These are phyloP conservation scores for Mytilinidion resinicola DNA, from an alignment of 495 filamentous ascomycete genomes.

Conservation along the genomic window DNA sequence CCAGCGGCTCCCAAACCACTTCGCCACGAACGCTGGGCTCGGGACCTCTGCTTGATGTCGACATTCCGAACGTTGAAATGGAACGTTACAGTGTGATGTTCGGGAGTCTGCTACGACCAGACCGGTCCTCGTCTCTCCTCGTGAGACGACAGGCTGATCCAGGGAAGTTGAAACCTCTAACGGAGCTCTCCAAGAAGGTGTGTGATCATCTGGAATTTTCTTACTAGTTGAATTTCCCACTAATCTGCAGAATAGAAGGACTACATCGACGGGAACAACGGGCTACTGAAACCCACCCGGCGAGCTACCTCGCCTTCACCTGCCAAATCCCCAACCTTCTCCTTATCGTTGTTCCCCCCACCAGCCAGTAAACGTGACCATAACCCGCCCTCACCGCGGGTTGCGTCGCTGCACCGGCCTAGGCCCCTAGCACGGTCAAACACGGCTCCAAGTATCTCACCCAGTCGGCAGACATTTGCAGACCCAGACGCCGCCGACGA, in stretches of 20 bases:
- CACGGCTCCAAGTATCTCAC: conserved; percentile 52
- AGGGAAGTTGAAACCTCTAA: conserved; percentile 53
- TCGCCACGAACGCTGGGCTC: conserved; percentile 23
- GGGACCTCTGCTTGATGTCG: conserved; percentile 52
- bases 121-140: conserved; percentile 48
- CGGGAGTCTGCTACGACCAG: conserved; percentile 57
- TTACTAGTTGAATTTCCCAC: not conserved
- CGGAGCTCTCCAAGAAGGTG: conserved; percentile 31
- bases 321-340: conserved; percentile 50
- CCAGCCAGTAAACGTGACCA: not conserved
- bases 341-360: conserved; percentile 55
- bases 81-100: conserved; percentile 97
- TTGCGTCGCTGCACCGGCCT: conserved; percentile 34
- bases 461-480: conserved; percentile 28
- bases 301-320: conserved; percentile 24
- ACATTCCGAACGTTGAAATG: conserved; percentile 74
- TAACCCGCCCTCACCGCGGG: conserved; percentile 39
- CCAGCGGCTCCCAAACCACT: conserved; percentile 13
- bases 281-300: conserved; percentile 19
- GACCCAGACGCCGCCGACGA: conserved; percentile 1
- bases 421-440: conserved; percentile 51
- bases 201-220: conserved; percentile 8
- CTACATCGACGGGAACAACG: conserved; percentile 7
- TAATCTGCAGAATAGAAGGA: conserved; percentile 16
- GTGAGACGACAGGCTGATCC: conserved; percentile 64